Evolutionary conservation across 1,284 basidiomycete species (phyloP).

Genomic region (Omphalotus olearius): DNA sequence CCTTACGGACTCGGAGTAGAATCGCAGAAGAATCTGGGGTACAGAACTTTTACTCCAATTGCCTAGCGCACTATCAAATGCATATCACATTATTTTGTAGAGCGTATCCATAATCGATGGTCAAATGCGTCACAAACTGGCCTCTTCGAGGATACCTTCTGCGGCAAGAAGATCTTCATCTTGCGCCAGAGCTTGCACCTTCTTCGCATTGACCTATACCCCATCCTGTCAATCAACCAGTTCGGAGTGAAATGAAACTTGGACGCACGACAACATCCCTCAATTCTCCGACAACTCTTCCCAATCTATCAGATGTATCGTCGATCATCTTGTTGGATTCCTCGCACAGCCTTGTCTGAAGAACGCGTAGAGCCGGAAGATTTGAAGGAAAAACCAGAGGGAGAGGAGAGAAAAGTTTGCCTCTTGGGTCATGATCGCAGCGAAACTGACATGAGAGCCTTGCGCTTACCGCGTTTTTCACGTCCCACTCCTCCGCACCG

Average conservation of each 20-base stretch:
- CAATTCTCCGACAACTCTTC: slow-evolving; percentile 60
- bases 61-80: not conserved
- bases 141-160: slow-evolving; percentile 51
- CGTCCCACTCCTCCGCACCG: slow-evolving; percentile 73
- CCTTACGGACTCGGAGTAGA: too few relatives aligned
- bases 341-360: slow-evolving; percentile 66
- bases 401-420: not conserved
- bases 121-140: slow-evolving; percentile 27
- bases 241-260: slow-evolving; percentile 6
- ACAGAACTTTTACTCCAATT: too few relatives aligned
- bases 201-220: slow-evolving; percentile 43
- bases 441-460: not conserved
- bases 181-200: slow-evolving; percentile 41
- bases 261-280: slow-evolving; percentile 66
- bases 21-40: too few relatives aligned
- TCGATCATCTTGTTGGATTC: slow-evolving; percentile 82
- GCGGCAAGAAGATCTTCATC: slow-evolving; percentile 56
- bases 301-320: slow-evolving; percentile 59
- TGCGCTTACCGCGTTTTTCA: slow-evolving; percentile 72
- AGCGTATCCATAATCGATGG: not conserved
- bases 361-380: not conserved
- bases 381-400: not conserved
- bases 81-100: not conserved
- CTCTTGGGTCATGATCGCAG: not conserved
- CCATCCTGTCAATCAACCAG: slow-evolving; percentile 7